A percentile compares a stretch with the other conserved stretches of the same genome.
These are phyloP conservation scores for Pistacia integerrima DNA, from an alignment of 345 rosid species.

Conservation along the genomic window DNA sequence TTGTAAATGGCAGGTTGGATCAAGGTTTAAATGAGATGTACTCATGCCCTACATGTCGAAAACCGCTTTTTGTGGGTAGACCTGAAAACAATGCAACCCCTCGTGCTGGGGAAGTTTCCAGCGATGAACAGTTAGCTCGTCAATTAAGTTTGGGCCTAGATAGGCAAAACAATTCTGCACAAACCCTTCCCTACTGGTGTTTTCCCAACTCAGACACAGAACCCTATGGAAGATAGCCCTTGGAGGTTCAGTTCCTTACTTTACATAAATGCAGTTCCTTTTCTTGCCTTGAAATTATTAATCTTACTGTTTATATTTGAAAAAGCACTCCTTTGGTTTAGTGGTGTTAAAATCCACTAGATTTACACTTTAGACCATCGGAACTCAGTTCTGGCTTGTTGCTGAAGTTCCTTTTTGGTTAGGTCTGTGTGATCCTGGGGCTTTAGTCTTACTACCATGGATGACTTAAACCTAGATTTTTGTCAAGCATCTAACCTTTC, in stretches of 20 bases:
- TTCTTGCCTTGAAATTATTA: constrained; percentile 12
- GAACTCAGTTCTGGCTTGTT: constrained; percentile 5
- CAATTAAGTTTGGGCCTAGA: constrained; percentile 65
- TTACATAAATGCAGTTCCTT: constrained; percentile 11
- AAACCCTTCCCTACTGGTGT: constrained; percentile 59
- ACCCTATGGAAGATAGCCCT: constrained; percentile 61
- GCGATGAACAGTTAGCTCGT: constrained; percentile 81
- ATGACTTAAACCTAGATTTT: background rate
- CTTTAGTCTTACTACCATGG: background rate
- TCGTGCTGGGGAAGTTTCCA: constrained; percentile 49
- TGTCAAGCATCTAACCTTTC: background rate
- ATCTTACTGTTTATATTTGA: constrained; percentile 7
- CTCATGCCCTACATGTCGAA: constrained; percentile 97
- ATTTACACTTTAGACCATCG: background rate
- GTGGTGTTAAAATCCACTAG: background rate
- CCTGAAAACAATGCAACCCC: constrained; percentile 57
- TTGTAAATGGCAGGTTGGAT: constrained; percentile 82
- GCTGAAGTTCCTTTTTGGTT: constrained; percentile 1
- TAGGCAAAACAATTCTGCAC: constrained; percentile 54
- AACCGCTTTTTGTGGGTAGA: constrained; percentile 84
- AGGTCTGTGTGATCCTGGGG: no score
- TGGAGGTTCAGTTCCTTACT: constrained; percentile 66
- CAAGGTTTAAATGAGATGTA: constrained; percentile 92
- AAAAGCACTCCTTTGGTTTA: background rate
- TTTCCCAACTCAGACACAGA: constrained; percentile 66